phyloP scores from a whole-genome alignment of 192 early-diverging fungal species.

The Chytriomyces confervae region DNA sequence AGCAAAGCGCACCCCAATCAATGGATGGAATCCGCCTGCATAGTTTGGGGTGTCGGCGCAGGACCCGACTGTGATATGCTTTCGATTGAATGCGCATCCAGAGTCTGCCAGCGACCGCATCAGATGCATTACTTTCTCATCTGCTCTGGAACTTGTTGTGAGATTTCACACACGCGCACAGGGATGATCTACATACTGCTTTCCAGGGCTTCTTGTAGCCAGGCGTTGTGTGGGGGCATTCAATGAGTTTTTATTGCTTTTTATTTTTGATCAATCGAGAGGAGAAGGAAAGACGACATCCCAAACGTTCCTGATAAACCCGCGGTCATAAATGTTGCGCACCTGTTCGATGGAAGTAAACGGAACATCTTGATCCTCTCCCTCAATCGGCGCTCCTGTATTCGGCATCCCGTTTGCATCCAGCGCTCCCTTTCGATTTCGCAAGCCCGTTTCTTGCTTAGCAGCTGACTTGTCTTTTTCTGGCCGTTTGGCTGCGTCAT shows the following conservation, averaged over 20 bases:
- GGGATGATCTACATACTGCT: neutral
- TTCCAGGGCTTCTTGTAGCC: neutral
- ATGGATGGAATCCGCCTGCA: constrained; percentile 27
- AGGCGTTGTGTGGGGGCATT: neutral
- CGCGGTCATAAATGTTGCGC: constrained; percentile 50
- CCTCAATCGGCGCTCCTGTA: constrained; percentile 18
- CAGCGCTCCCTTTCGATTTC: neutral
- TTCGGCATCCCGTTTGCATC: constrained; percentile 4
- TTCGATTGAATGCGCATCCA: constrained; percentile 22
- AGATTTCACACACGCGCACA: neutral
- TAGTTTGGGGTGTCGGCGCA: constrained; percentile 13
- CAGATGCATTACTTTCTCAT: constrained; percentile 14
- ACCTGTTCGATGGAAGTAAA: constrained; percentile 35
- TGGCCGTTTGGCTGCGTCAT: neutral
- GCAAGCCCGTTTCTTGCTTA: neutral
- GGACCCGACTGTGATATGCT: neutral
- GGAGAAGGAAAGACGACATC: constrained; percentile 47
- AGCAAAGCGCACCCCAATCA: constrained; percentile 14
- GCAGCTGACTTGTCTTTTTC: neutral
- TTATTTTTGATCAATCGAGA: constrained; percentile 4
- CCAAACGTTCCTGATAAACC: constrained; percentile 40
- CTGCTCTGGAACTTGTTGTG: neutral
- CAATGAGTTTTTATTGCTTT: neutral
- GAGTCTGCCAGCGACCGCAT: neutral
- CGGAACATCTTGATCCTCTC: constrained; percentile 24